These are phyloP conservation scores for Pseudopyrenochaeta lycopersici DNA, from an alignment of 2,329 filamentous ascomycete species.

Conservation along the genomic window DNA sequence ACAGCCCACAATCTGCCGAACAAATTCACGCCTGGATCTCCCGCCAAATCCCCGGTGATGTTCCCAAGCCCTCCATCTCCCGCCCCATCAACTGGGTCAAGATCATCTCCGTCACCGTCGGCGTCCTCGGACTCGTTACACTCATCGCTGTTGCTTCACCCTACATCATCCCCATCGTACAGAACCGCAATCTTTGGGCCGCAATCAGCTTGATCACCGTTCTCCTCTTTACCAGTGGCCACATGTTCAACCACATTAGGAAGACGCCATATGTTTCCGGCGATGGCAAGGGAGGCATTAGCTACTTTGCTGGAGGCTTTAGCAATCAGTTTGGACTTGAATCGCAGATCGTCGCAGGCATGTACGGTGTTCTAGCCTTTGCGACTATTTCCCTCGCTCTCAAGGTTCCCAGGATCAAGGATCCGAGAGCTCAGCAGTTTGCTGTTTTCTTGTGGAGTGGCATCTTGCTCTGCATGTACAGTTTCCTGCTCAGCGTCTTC, in stretches of 20 bases:
- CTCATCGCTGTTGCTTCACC: constrained; percentile 76
- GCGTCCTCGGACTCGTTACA: constrained; percentile 75
- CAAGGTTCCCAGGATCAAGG: constrained; percentile 88
- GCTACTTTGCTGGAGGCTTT: constrained; percentile 90
- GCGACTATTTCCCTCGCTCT: constrained; percentile 89
- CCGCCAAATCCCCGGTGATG: constrained; percentile 74
- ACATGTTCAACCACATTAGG: constrained; percentile 99
- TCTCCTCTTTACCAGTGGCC: constrained; percentile 91
- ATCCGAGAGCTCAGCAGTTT: constrained; percentile 79
- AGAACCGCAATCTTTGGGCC: constrained; percentile 94
- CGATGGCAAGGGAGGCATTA: constrained; percentile 84
- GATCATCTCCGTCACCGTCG: constrained; percentile 72
- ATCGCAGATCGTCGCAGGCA: constrained; percentile 91
- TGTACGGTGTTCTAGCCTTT: constrained; percentile 86
- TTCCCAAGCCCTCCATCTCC: constrained; percentile 76
- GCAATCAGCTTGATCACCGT: constrained; percentile 87
- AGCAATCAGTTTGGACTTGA: constrained; percentile 94
- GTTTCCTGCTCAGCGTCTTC: constrained; percentile 93
- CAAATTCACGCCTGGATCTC: constrained; percentile 80
- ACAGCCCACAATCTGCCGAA: constrained; percentile 75
- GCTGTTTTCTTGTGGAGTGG: constrained; percentile 82
- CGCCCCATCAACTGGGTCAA: constrained; percentile 89
- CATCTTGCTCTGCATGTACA: constrained; percentile 84
- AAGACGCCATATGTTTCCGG: constrained; percentile 92
- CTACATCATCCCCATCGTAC: constrained; percentile 81